A percentile compares a stretch with the other conserved stretches of the same genome.
These are phyloP conservation scores for Rutstroemia sydowiana DNA, from an alignment of 2,329 filamentous ascomycete species.

Conservation along the genomic window DNA sequence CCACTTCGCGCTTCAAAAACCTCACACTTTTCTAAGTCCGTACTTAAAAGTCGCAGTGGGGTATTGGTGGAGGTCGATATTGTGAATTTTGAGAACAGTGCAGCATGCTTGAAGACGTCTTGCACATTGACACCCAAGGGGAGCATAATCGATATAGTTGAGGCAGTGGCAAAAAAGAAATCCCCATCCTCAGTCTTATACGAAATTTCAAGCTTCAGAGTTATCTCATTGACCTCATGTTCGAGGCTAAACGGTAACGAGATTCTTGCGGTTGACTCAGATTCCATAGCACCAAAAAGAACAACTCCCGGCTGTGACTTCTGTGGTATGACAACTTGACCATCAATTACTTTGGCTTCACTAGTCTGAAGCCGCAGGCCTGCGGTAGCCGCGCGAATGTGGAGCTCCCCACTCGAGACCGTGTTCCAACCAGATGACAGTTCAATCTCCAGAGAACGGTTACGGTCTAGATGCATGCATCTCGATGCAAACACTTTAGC, in stretches of 20 bases:
- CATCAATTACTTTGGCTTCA: conserved; percentile 45
- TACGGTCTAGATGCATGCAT: conserved; percentile 70
- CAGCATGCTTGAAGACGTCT: conserved; percentile 80
- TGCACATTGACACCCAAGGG: conserved; percentile 94
- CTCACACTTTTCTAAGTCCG: conserved; percentile 62
- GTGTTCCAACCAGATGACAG: conserved; percentile 70
- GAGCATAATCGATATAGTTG: conserved; percentile 63
- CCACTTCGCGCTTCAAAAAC: conserved; percentile 60
- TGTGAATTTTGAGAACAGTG: conserved; percentile 83
- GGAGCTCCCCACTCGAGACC: conserved; percentile 50
- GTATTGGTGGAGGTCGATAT: conserved; percentile 72
- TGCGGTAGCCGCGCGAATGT: conserved; percentile 57
- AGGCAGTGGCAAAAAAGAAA: conserved; percentile 56
- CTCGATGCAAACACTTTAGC: conserved; percentile 59
- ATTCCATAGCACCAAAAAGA: conserved; percentile 39
- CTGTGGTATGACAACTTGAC: conserved; percentile 38
- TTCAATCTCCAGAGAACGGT: conserved; percentile 68
- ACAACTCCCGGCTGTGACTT: conserved; percentile 48
- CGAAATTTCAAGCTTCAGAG: conserved; percentile 66
- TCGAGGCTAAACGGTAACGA: conserved; percentile 78
- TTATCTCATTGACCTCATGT: conserved; percentile 62
- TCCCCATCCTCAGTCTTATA: conserved; percentile 62
- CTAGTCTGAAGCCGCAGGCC: conserved; percentile 56
- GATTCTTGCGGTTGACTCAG: conserved; percentile 46
- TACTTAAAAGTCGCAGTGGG: conserved; percentile 67